Evolutionary conservation across 129 eudicot species (phyloP).

Genomic region (Tagetes erecta): DNA sequence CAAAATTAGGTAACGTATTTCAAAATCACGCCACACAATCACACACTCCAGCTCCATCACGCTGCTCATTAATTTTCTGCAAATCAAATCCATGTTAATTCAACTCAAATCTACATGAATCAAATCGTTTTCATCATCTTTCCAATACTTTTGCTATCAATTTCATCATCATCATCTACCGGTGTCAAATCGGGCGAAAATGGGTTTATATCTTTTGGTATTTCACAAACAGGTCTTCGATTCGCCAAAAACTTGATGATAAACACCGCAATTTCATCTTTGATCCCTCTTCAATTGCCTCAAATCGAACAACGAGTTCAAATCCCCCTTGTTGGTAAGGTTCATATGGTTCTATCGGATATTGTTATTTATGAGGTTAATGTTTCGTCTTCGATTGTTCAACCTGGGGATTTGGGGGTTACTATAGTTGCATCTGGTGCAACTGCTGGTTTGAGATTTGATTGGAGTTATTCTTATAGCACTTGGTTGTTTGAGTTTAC

Average conservation of each 20-base stretch:
- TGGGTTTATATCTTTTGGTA: slow-evolving; percentile 53
- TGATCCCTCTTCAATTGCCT: slow-evolving; percentile 67
- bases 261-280: slow-evolving; percentile 48
- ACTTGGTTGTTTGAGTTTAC: slow-evolving; percentile 67
- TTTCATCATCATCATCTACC: slow-evolving; percentile 32
- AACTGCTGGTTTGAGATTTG: slow-evolving; percentile 68
- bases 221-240: slow-evolving; percentile 70
- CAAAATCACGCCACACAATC: slow-evolving; percentile 10
- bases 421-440: slow-evolving; percentile 66
- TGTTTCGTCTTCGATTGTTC: slow-evolving; percentile 52
- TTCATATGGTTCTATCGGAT: slow-evolving; percentile 57
- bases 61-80: slow-evolving; percentile 14
- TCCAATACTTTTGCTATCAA: slow-evolving; percentile 10
- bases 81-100: slow-evolving; percentile 17
- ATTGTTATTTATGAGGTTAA: slow-evolving; percentile 52
- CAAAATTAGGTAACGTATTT: slow-evolving; percentile 30
- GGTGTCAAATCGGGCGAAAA: slow-evolving; percentile 43
- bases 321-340: slow-evolving; percentile 72
- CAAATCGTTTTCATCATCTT: slow-evolving; percentile 13
- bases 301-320: slow-evolving; percentile 49
- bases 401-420: slow-evolving; percentile 64
- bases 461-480: slow-evolving; percentile 76
- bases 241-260: slow-evolving; percentile 64
- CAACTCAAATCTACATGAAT: slow-evolving; percentile 34
- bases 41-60: neutral